These are phyloP conservation scores for Colletotrichum tofieldiae DNA, from an alignment of 2,329 filamentous ascomycete genomes.

Conservation along the genomic window DNA sequence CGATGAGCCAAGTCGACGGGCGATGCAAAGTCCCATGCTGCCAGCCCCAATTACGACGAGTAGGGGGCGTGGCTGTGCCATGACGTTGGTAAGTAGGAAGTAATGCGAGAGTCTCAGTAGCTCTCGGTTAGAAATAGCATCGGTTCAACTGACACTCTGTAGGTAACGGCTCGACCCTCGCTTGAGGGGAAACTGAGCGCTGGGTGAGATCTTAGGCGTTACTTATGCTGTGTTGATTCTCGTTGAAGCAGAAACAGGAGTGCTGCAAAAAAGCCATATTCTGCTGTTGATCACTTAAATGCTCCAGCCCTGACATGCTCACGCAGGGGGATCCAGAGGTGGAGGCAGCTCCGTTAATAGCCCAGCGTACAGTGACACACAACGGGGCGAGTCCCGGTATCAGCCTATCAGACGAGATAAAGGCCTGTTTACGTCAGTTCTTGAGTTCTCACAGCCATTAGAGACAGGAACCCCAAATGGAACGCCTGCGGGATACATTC, in stretches of 20 bases:
- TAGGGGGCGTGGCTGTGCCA: neutral
- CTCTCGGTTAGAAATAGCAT: neutral
- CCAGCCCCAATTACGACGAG: constrained; percentile 25
- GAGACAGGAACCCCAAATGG: neutral
- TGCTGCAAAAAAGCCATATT: constrained; percentile 3
- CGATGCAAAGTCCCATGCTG: constrained; percentile 27
- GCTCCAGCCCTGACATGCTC: neutral
- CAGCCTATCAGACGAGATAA: neutral
- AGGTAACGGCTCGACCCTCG: neutral
- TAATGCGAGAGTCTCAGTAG: neutral
- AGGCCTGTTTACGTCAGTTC: neutral
- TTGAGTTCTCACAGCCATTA: constrained; percentile 1
- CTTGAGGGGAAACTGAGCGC: neutral
- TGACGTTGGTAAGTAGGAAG: neutral
- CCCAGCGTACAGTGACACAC: neutral
- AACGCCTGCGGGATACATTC: neutral
- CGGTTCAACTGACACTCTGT: neutral
- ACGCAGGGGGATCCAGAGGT: neutral
- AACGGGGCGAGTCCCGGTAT: neutral
- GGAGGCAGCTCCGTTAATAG: neutral
- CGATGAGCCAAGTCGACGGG: constrained; percentile 12
- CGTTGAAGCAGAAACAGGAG: neutral
- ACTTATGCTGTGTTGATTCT: neutral
- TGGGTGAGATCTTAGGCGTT: neutral
- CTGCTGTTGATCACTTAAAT: neutral